Evolutionary conservation across 1,284 basidiomycete genomes (phyloP).

Genomic region (Amylostereum areolatum): DNA sequence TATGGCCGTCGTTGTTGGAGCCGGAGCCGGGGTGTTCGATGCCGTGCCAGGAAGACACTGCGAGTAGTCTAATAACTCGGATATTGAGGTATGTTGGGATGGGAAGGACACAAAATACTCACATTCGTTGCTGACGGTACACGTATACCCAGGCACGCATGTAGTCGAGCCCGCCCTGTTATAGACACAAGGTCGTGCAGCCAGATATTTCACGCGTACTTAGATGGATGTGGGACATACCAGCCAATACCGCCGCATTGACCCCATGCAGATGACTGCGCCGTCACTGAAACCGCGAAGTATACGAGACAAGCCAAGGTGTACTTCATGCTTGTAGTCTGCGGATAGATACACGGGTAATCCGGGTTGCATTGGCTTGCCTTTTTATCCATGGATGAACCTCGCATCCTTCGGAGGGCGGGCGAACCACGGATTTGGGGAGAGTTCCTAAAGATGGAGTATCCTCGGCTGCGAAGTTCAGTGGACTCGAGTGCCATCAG

Average conservation of each 20-base stretch:
- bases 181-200: constrained; percentile 1
- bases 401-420: too few relatives aligned
- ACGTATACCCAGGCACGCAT: constrained; percentile 40
- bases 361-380: too few relatives aligned
- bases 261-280: constrained; percentile 37
- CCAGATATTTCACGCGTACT: background rate
- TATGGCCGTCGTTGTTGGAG: constrained; percentile 21
- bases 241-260: constrained; percentile 46
- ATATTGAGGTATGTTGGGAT: constrained; percentile 4
- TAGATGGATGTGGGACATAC: constrained; percentile 19
- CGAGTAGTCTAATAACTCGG: constrained; percentile 35
- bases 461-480: too few relatives aligned
- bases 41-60: constrained; percentile 37
- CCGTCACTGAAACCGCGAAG: constrained; percentile 14
- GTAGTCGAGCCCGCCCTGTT: constrained; percentile 39
- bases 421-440: too few relatives aligned
- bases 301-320: background rate
- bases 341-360: too few relatives aligned
- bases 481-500: too few relatives aligned
- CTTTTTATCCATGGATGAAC: too few relatives aligned
- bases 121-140: constrained; percentile 39
- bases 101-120: constrained; percentile 12
- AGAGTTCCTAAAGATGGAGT: too few relatives aligned
- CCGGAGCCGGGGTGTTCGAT: constrained; percentile 14
- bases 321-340: background rate